phyloP scores from a whole-genome alignment of 768 basidiomycete genomes.

The Pulveroboletus sp. region DNA sequence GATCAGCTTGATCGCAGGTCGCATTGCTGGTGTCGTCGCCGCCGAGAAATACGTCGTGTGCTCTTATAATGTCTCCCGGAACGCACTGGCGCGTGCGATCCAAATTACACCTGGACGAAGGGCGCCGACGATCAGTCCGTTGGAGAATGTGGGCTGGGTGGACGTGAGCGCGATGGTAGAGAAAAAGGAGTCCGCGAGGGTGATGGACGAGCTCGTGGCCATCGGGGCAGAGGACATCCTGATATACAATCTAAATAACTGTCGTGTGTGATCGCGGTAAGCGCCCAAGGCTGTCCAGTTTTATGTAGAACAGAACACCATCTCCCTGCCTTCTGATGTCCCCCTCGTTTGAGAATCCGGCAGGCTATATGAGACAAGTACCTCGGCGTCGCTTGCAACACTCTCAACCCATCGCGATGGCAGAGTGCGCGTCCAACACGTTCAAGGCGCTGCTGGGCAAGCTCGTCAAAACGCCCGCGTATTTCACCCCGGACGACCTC shows the following conservation, averaged over 20 bases:
- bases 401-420: constrained; percentile 13
- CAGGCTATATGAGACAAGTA: no score
- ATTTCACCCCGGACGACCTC: constrained; percentile 76
- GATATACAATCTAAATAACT: constrained; percentile 88
- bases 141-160: constrained; percentile 85
- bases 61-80: constrained; percentile 85
- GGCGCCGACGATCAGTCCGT: constrained; percentile 80
- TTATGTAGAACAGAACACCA: no score
- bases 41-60: constrained; percentile 83
- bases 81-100: constrained; percentile 55
- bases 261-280: constrained; percentile 57
- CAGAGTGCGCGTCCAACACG: constrained; percentile 37
- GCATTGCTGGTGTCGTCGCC: constrained; percentile 90
- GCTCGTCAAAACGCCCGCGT: constrained; percentile 75
- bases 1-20: constrained; percentile 75
- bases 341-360: no score
- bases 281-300: no score
- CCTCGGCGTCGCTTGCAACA: background rate
- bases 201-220: constrained; percentile 83
- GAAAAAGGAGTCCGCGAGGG: constrained; percentile 68
- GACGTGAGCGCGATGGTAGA: constrained; percentile 92
- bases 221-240: constrained; percentile 90
- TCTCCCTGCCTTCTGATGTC: no score
- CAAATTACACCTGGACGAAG: constrained; percentile 82
- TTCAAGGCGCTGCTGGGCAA: constrained; percentile 79